Percentiles rank a stretch among this genome's conserved stretches.
Evolutionary conservation across 1,284 basidiomycete genomes (phyloP).

Genomic region (Earliella scabrosa): DNA sequence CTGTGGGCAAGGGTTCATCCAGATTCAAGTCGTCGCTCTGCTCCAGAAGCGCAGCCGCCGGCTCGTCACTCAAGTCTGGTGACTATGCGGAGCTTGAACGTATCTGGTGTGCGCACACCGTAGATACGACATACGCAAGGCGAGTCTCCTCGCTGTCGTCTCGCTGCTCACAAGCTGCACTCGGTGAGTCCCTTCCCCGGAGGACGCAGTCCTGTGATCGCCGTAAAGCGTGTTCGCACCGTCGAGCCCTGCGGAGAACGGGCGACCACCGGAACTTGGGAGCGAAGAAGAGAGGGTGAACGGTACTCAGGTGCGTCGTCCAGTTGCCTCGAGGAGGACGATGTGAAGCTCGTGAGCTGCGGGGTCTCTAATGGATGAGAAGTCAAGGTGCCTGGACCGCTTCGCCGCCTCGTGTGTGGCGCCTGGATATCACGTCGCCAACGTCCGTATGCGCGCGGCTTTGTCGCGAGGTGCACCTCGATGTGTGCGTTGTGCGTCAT

Average conservation of each 20-base stretch:
- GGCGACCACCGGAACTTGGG: background rate
- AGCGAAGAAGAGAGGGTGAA: background rate
- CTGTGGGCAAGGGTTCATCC: background rate
- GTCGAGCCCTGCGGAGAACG: conserved; percentile 6
- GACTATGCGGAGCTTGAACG: background rate
- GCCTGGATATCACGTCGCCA: background rate
- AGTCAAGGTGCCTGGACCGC: background rate
- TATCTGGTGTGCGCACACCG: background rate
- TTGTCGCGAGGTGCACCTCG: background rate
- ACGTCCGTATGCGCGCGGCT: background rate
- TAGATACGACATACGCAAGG: background rate
- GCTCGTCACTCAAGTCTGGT: background rate
- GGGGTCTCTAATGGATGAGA: background rate
- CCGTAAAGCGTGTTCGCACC: background rate
- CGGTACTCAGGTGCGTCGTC: conserved; percentile 8
- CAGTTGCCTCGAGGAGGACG: conserved; percentile 9
- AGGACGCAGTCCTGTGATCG: conserved; percentile 1
- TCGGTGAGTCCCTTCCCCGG: too few species aligned
- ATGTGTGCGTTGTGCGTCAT: background rate
- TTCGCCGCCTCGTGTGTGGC: background rate
- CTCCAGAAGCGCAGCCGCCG: background rate
- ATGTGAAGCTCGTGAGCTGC: conserved; percentile 1
- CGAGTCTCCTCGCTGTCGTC: background rate
- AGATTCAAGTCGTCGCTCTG: background rate
- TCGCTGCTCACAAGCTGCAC: background rate